Conservation (phyloP, 2,329 filamentous ascomycete genomes). For the Epichloe gansuensis region DNA sequence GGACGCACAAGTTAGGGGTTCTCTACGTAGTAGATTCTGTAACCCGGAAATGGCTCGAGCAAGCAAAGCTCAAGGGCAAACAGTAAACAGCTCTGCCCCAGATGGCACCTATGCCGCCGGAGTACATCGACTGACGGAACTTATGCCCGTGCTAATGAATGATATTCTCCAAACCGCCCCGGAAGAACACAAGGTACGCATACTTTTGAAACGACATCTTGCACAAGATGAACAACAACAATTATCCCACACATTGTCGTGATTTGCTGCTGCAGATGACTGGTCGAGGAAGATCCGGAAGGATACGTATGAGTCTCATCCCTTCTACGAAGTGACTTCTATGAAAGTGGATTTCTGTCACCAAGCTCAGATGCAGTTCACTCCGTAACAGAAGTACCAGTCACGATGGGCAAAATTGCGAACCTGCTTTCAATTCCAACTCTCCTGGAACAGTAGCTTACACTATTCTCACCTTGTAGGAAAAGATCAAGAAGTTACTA, state of each 20-base stretch:
- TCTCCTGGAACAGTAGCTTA: slow-evolving; percentile 23
- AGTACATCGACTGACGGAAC: slow-evolving; percentile 90
- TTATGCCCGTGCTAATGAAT: slow-evolving; percentile 88
- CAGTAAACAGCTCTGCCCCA: slow-evolving; percentile 65
- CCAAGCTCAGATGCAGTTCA: neutral
- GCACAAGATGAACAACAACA: neutral
- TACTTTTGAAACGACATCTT: slow-evolving; percentile 7
- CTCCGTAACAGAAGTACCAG: neutral
- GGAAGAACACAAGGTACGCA: slow-evolving; percentile 92
- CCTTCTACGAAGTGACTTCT: neutral
- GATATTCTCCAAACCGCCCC: slow-evolving; percentile 84
- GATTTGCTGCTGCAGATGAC: neutral
- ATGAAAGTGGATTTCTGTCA: neutral
- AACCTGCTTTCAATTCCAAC: slow-evolving; percentile 10
- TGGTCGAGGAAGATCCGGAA: neutral
- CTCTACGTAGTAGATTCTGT: slow-evolving; percentile 99
- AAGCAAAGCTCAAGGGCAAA: slow-evolving; percentile 79
- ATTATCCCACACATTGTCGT: neutral
- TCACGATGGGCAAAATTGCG: slow-evolving; percentile 12
- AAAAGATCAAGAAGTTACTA: slow-evolving; percentile 86
- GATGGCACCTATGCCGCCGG: slow-evolving; percentile 92
- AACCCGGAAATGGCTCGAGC: slow-evolving; percentile 96
- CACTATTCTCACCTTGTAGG: slow-evolving; percentile 47
- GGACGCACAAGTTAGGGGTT: slow-evolving; percentile 94
- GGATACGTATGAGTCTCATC: neutral